Evolutionary conservation across 768 basidiomycete genomes (phyloP), one percentile per base, ranked within the genome.

Genomic region (Panaeolus papilionaceus): DNA sequence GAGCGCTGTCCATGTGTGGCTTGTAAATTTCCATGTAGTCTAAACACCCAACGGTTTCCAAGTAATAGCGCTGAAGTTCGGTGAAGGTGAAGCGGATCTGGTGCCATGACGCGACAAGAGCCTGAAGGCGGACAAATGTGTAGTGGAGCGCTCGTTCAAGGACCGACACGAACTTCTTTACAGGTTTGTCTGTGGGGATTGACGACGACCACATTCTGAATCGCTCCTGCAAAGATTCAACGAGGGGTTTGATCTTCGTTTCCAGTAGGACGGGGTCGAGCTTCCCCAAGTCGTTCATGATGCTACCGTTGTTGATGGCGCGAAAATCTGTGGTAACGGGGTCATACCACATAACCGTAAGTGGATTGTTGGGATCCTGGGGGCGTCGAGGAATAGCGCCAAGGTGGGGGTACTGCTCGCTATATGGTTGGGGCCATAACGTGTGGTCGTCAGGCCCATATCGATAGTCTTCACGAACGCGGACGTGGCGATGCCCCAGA

Each of bases 351-450:
- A 66, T 63, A 39, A 62, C 42, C 11, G 61, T 39, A 44, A 66
- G 61, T 44, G 66, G 61, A 47, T 66, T 6, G 7, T 51, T 18
- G 33, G 37, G 9, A 51, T 66, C 45, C 23, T 11, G 38, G n/a
- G 66, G 66, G 37, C 49, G 44, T 7, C 66, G 61, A 2, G 66
- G 66, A 14, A 66, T 66, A 62, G 66, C 66, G 11, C 61, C 66
- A 38, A 66, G 62, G 38, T 66, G 62, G n/a, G 44, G 62, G 40
- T 38, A 28, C 9, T 33, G 33, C 8, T 23, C n/a, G 16, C 45
- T 49, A 23, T 63, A 66, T 26, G 40, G 62, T 38, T 66, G 66
- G 9, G 65, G 62, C 66, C 66, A 66, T 12, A 66, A 23, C 12
- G 45, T 66, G 49, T 61, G 66, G 62, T 66, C 47, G 20, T 66